Evolutionary conservation across 495 filamentous ascomycete species (phyloP), one percentile per base, ranked within the genome.

Genomic region (Pyronema domesticum): DNA sequence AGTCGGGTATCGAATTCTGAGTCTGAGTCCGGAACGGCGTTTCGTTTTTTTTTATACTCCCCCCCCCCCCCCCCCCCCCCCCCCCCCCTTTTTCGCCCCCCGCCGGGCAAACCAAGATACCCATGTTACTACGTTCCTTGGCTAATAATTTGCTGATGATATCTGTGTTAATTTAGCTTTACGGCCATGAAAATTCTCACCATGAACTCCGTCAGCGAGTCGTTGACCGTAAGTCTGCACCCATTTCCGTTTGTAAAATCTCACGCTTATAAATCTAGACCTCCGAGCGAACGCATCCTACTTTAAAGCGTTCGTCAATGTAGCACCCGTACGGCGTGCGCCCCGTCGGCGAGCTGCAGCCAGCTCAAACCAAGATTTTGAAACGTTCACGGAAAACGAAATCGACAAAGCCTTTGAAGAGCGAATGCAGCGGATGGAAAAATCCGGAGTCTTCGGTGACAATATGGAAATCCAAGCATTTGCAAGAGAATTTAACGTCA

Each of bases 381-480:
- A 49, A 33, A 51, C 60, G 9, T 72, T 78, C 1, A 75, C 75
- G 10, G 65, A 68, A 37, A 73, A 70, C 42, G 78, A 83, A 42
- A 75, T 80, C 57, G 77, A 84, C 54, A 70, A 70, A 13, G 76
- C 72, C 2, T 88, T 81, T 61, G 71, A 82, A 55, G 69, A 68
- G 10, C 78, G 81, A 65, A 68, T 88, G 18, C 66, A 72, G 45
- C 66, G 69, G 43, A 84, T 85, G 68, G 72, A 78, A 4, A 72
- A 75, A 55, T 71, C 74, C 11, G 79, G 80, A 30, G 77, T 77
- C 23, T 87, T 77, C 67, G 83, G 80, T 3, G 82, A 83, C 60
- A 82, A 83, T 15, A 73, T 85, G 67, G 80, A 85, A 64, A 77
- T 88, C 18, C 69, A 73, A 18, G 83, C 83, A 5, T 88, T 85